Evolutionary conservation across 1,139 yeast genomes (phyloP), one percentile per base, ranked within the genome.

Genomic region (Yamadazyma atlantica): DNA sequence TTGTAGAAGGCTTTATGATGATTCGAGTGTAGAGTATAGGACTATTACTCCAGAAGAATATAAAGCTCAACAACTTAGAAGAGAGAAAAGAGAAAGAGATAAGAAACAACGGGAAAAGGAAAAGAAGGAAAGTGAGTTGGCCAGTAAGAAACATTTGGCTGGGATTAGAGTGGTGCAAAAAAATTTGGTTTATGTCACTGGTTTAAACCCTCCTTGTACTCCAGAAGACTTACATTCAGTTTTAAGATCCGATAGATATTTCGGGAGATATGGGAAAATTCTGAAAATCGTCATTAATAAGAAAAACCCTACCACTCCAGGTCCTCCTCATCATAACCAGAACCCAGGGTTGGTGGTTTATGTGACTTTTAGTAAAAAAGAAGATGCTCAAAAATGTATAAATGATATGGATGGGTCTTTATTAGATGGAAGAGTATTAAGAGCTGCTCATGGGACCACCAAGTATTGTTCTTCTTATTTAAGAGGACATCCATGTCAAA

Each of bases 391-490:
- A 34, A 79, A 77, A 51, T 92, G 98, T 66, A 92, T 92, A 42
- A 82, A 84, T 29, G 95, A 95, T 37, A 87, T 94, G 38, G 98
- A 94, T 61, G 97, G 97, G 1, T 85, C 96, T 1, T 72, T 88
- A 36, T 85, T 92, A 59, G 98, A 94, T 56, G 97, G 97, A 4
- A 79, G 87, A 58, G 67, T 80, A 45, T 72, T 85, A 44, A 73
- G 95, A 43, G 98, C 98, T 12, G 97, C 98, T 0, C 95, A 90
- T 61, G 99, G 99, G 55, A 94, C 98, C 3, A 94, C 99, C 11
- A 94, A 94, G 63, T 94, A 94, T 66, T 94, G 99, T 62, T 88
- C 96, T 12, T 85, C 96, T 2, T 94, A 94, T 58, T 71, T 94
- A 48, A 78, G 97, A 48, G 97, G 97, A 29, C 95, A 88, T 59